Percentiles rank a stretch among this genome's conserved stretches.
phyloP scores from a whole-genome alignment of 768 basidiomycete species.

The Galerina sulciceps region DNA sequence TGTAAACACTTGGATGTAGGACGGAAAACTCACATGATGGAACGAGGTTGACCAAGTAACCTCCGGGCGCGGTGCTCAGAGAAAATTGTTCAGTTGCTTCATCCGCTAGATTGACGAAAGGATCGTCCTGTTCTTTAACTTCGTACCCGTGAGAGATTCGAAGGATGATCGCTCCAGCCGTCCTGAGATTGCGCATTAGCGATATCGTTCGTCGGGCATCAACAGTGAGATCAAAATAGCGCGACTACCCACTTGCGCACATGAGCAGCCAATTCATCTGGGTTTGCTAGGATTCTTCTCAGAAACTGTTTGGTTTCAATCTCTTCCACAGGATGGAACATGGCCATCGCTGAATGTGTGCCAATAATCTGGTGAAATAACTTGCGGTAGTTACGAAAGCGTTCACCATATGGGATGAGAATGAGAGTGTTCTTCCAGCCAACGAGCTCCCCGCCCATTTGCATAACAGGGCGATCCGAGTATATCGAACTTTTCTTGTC shows the following conservation, averaged over 20 bases:
- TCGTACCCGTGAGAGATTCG: slow-evolving; percentile 49
- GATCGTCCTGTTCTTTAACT: slow-evolving; percentile 41
- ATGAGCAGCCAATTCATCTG: slow-evolving; percentile 36
- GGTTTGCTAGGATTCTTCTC: slow-evolving; percentile 37
- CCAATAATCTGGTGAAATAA: slow-evolving; percentile 47
- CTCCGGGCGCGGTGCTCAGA: slow-evolving; percentile 43
- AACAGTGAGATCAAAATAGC: slow-evolving; percentile 4
- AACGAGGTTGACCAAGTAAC: slow-evolving; percentile 52
- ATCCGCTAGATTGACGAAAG: slow-evolving; percentile 42
- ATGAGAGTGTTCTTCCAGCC: slow-evolving; percentile 42
- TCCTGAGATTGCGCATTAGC: slow-evolving; percentile 25
- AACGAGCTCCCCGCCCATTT: slow-evolving; percentile 47
- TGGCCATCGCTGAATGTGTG: slow-evolving; percentile 36
- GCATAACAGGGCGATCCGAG: slow-evolving; percentile 54
- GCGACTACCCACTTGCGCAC: slow-evolving; percentile 37
- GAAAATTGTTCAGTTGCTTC: slow-evolving; percentile 42
- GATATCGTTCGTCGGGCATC: neutral
- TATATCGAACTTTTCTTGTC: slow-evolving; percentile 56
- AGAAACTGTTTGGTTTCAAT: slow-evolving; percentile 43
- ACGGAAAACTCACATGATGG: slow-evolving; percentile 41
- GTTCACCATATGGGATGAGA: slow-evolving; percentile 41
- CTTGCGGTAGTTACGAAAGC: slow-evolving; percentile 44
- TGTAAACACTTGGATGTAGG: neutral
- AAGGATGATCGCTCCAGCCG: slow-evolving; percentile 48
- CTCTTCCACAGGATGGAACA: slow-evolving; percentile 43